Base-by-base conservation (phyloP, 352 stramenopile genomes). In the Blastocystis sp. region DNA sequence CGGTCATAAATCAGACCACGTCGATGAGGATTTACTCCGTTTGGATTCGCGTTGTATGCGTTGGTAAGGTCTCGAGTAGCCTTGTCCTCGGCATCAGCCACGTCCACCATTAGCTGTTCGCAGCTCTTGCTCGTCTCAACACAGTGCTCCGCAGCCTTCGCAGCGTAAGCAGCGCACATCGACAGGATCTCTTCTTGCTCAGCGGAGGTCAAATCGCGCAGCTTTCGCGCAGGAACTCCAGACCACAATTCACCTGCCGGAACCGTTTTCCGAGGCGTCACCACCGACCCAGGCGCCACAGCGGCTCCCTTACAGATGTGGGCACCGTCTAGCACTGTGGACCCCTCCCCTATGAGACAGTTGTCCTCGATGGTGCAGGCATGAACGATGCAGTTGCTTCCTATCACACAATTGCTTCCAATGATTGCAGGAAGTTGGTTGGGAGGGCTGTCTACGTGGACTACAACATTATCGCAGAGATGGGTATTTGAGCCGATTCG, bases 301-400 rank as follows among this genome's bases (percentile, higher is more conserved):
- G 98, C 96, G 37, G 95, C 94, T 92, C 98, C 96, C 64, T 93
- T 95, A 90, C 97, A 93, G 41, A 98, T 92, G 45, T 97, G 92
- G 47, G 94, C 93, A 34, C 95, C 95, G 90, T 97, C 94, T 79
- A 96, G 92, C 56, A 98, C 93, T 91, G 98, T 95, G 50, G 93
- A 93, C 90, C 96, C 96, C 95, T 98, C 96, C 73, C 95, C 96
- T 91, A 98, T 98, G 87, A 98, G 93, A 90, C 93, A 94, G 92
- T 98, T 95, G 93, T 98, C 94, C 88, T 97, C 94, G 73, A 98
- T 94, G n/a, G 94, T 98, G 91, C 95, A 97, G 87, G 95, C 98
- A 93, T 98, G 96, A 70, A 88, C 50, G 43, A 88, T 56, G 20
- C 34, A 69, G 37, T 39, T 43, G 26, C 43, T 50, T 8, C 54